Conservation (phyloP, 2,329 filamentous ascomycete genomes). For the Pseudogymnoascus sp. region DNA sequence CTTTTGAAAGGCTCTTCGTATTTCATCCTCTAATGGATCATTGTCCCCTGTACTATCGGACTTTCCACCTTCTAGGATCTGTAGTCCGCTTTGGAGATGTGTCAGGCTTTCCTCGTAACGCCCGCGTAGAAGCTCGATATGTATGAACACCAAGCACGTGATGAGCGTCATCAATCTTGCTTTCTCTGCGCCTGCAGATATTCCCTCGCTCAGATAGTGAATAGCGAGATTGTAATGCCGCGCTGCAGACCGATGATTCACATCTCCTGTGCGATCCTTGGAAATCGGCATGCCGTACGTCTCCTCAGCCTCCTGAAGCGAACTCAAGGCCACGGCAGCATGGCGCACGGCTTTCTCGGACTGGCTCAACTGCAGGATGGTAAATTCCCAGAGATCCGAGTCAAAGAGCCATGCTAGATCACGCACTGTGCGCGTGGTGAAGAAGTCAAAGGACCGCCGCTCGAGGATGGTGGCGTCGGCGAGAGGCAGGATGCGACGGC, state of each 20-base stretch:
- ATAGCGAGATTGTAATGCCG: slow-evolving; percentile 1
- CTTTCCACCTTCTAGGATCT: not conserved
- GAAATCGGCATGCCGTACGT: slow-evolving; percentile 5
- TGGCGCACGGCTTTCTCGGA: not conserved
- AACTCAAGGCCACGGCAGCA: not conserved
- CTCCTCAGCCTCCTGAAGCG: not conserved
- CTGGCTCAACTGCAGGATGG: not conserved
- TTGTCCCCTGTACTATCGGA: too few species aligned
- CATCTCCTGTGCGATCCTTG: not conserved
- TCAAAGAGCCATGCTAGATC: not conserved
- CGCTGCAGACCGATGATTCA: not conserved
- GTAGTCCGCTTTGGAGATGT: not conserved
- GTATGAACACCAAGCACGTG: slow-evolving; percentile 3
- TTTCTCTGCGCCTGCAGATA: not conserved
- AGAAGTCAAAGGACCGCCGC: not conserved
- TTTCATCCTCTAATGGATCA: not conserved
- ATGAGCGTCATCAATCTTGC: not conserved
- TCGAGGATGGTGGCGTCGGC: not conserved
- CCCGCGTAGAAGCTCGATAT: not conserved
- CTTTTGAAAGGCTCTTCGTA: not conserved
- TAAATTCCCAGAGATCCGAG: not conserved
- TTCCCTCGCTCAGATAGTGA: not conserved
- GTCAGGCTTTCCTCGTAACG: not conserved
- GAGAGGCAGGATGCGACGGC: not conserved
- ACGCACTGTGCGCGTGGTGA: not conserved